Base-by-base conservation (phyloP, 192 early-diverging fungal species). In the Linnemannia exigua region DNA sequence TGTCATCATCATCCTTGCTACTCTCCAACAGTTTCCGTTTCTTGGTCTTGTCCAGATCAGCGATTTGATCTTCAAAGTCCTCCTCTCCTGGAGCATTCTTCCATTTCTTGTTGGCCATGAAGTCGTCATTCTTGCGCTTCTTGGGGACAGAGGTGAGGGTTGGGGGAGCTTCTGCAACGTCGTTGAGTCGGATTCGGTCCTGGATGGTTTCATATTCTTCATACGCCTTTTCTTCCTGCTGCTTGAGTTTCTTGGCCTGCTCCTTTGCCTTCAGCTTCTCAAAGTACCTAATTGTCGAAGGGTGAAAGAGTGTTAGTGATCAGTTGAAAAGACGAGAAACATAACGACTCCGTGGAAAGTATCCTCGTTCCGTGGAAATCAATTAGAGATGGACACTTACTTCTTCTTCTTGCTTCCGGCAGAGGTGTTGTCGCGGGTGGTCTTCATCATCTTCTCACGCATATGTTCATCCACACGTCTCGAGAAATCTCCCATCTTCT, bases 161-260 rank as follows among this genome's bases (percentile, higher is more conserved):
- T 2, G 92, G 92, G 33, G 92, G 92, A 58, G 92, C 92, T 44
- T 91, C 82, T 1, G 84, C 92, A 17, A 92, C 88, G 46, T 93
- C 92, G 71, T 90, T 90, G 37, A 93, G 90, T 47, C 88, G 84
- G 17, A 93, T 83, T 31, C 88, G 83, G 67, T 93, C 92, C 54
- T 89, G 54, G 28, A 93, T 88, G 15, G 91, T 87, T 70, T 90
- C 89, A 72, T 87, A 93, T 66, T 93, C 90, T 20, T 88, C 58
- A 22, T 83, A 81, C 35, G 79, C 81, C 84, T 84, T 70, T 75
- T 89, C 81, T 68, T 89, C 87, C 77, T 89, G 67, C 11, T 37
- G 72, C 52, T 84, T 88, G 46, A 82, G 79, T 36, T 88, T 90
- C 67, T 91, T 90, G 44, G 74, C 82, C 17, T 52, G 70, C 52